These are phyloP conservation scores for Candida stauntonica DNA, from an alignment of 805 yeast genomes.

Conservation along the genomic window DNA sequence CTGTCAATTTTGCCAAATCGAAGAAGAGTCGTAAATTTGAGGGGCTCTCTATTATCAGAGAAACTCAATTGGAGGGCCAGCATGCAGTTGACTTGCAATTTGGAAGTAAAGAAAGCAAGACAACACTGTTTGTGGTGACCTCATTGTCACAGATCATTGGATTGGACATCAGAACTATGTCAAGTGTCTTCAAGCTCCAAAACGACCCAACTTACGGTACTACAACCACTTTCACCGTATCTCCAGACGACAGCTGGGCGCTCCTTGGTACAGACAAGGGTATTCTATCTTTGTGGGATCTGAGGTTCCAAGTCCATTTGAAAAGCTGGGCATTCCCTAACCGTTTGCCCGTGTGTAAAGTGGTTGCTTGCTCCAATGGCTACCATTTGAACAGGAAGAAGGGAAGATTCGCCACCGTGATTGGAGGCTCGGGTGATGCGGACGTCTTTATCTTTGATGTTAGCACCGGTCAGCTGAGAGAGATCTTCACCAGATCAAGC, in stretches of 20 bases:
- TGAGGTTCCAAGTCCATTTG: constrained; percentile 57
- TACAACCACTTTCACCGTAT: constrained; percentile 55
- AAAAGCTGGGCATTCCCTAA: constrained; percentile 58
- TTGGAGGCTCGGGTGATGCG: constrained; percentile 61
- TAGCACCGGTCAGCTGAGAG: constrained; percentile 54
- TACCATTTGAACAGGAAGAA: constrained; percentile 31
- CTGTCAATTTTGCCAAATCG: constrained; percentile 31
- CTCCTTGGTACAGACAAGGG: constrained; percentile 76
- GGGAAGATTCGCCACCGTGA: constrained; percentile 47
- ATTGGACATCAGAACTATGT: constrained; percentile 58
- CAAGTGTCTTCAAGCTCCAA: constrained; percentile 35
- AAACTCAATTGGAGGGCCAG: constrained; percentile 39
- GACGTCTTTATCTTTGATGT: constrained; percentile 75
- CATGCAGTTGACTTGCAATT: constrained; percentile 40
- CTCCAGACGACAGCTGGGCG: constrained; percentile 54
- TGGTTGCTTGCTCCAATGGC: constrained; percentile 41
- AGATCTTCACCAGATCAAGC: constrained; percentile 28
- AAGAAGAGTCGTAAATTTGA: constrained; percentile 19
- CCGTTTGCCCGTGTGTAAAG: constrained; percentile 43
- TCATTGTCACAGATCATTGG: constrained; percentile 46
- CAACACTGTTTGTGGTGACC: constrained; percentile 45
- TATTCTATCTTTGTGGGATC: constrained; percentile 74
- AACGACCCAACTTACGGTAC: constrained; percentile 65
- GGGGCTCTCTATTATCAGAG: constrained; percentile 34
- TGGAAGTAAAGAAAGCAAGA: constrained; percentile 35